A percentile compares a stretch with the other conserved stretches of the same genome.
Conservation (phyloP, 2,329 filamentous ascomycete genomes). For the Aureobasidium sp. region DNA sequence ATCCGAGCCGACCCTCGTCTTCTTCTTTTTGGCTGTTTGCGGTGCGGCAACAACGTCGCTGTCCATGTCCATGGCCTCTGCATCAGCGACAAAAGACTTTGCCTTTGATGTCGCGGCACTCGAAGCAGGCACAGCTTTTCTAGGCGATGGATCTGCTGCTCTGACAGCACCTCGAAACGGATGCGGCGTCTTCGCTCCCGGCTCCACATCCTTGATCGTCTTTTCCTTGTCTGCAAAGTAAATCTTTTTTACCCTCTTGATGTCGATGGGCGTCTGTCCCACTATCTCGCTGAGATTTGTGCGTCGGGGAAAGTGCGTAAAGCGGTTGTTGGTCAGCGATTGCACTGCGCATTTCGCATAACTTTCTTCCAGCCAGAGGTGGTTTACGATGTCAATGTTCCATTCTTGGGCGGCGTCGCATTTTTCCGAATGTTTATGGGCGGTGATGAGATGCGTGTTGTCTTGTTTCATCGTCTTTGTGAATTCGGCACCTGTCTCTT, state of each 20-base stretch:
- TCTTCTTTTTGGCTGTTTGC: constrained; percentile 23
- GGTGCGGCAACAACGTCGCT: constrained; percentile 8
- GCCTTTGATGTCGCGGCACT: neutral
- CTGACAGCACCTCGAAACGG: constrained; percentile 14
- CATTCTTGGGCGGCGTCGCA: constrained; percentile 87
- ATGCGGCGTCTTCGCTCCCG: constrained; percentile 2
- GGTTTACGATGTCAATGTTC: constrained; percentile 84
- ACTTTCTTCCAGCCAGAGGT: constrained; percentile 95
- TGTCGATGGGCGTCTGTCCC: constrained; percentile 77
- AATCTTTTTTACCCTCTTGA: constrained; percentile 62
- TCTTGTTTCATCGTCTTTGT: constrained; percentile 93
- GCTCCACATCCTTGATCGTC: constrained; percentile 7
- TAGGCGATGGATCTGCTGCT: constrained; percentile 17
- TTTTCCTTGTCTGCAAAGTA: constrained; percentile 44
- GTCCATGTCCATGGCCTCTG: neutral
- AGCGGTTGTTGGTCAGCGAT: constrained; percentile 64
- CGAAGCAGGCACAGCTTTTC: constrained; percentile 21
- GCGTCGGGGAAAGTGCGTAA: constrained; percentile 76
- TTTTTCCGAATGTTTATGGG: constrained; percentile 84
- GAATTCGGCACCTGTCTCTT: constrained; percentile 75
- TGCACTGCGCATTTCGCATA: constrained; percentile 82
- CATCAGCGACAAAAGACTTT: neutral
- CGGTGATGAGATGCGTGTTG: constrained; percentile 92
- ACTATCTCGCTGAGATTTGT: constrained; percentile 92
- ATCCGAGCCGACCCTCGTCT: constrained; percentile 19